Evolutionary conservation across 768 basidiomycete species (phyloP).

Genomic region (Terana coerulea): DNA sequence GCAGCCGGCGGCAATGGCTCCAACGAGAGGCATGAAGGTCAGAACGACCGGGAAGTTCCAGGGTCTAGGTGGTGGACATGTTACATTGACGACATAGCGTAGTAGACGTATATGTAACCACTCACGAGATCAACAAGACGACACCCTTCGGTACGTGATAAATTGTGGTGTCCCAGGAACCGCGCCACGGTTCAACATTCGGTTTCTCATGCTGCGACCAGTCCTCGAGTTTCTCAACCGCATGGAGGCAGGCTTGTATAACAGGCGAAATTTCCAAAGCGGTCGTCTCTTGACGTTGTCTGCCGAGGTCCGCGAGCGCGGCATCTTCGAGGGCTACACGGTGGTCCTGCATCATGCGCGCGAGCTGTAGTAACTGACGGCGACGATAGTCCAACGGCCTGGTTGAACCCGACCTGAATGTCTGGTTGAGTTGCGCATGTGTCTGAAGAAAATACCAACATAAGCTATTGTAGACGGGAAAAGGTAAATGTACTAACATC

Average conservation of each 20-base stretch:
- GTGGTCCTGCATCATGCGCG: constrained; percentile 60
- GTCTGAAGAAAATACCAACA: constrained; percentile 32
- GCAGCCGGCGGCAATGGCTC: constrained; percentile 73
- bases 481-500: not conserved
- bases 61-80: too few relatives aligned
- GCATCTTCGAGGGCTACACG: constrained; percentile 44
- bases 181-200: constrained; percentile 37
- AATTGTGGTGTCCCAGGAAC: constrained; percentile 48
- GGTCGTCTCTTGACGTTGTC: constrained; percentile 17
- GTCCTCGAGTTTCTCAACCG: constrained; percentile 46
- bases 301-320: constrained; percentile 25
- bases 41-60: constrained; percentile 65
- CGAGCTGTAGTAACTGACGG: constrained; percentile 60
- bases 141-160: constrained; percentile 57
- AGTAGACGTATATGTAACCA: constrained; percentile 12
- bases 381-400: constrained; percentile 54
- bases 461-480: too few relatives aligned
- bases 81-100: too few relatives aligned
- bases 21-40: constrained; percentile 51
- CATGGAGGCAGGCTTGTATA: constrained; percentile 38
- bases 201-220: constrained; percentile 49
- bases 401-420: constrained; percentile 46
- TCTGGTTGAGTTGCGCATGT: constrained; percentile 34
- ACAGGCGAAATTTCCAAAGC: constrained; percentile 40
- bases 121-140: constrained; percentile 56